A percentile compares a stretch with the other conserved stretches of the same genome.
Conservation (phyloP, 1,284 basidiomycete species). For the Cutaneotrichosporon sp. region DNA sequence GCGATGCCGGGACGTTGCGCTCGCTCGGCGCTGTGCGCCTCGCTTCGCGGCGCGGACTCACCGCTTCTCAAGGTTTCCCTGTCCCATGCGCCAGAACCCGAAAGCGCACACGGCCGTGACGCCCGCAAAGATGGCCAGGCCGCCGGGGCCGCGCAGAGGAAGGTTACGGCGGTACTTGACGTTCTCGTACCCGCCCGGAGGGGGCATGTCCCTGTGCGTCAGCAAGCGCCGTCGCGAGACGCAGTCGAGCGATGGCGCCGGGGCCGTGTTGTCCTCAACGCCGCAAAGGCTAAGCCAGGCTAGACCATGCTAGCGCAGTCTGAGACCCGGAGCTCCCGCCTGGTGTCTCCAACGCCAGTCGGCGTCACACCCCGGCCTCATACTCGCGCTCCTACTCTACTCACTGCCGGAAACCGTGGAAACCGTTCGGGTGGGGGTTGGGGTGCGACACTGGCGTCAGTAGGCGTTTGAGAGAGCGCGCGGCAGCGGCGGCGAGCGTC, state of each 20-base stretch:
- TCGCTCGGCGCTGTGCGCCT: no score
- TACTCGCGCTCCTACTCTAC: no score
- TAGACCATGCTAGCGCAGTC: no score
- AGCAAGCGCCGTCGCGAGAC: not conserved
- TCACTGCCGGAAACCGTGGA: constrained; percentile 10
- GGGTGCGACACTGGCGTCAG: constrained; percentile 8
- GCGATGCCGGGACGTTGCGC: no score
- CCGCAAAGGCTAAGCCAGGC: no score
- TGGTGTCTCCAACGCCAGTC: not conserved
- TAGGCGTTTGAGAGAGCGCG: no score
- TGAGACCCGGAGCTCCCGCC: not conserved
- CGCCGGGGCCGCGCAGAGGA: constrained; percentile 85
- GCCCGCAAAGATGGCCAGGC: constrained; percentile 75
- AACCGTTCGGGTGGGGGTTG: constrained; percentile 7
- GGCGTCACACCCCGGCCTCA: not conserved
- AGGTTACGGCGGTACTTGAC: constrained; percentile 96
- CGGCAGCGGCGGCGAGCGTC: not conserved
- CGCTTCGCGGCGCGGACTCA: constrained; percentile 54
- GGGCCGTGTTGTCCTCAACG: no score
- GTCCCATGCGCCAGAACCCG: constrained; percentile 88
- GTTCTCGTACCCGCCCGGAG: constrained; percentile 83
- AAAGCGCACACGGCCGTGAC: constrained; percentile 79
- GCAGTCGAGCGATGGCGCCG: no score
- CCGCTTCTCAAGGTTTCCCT: constrained; percentile 88
- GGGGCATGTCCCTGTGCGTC: constrained; percentile 84